Percentiles rank a stretch among this genome's conserved stretches.
Evolutionary conservation across 2,329 filamentous ascomycete species (phyloP).

Genomic region (Sclerotinia sclerotiorum): DNA sequence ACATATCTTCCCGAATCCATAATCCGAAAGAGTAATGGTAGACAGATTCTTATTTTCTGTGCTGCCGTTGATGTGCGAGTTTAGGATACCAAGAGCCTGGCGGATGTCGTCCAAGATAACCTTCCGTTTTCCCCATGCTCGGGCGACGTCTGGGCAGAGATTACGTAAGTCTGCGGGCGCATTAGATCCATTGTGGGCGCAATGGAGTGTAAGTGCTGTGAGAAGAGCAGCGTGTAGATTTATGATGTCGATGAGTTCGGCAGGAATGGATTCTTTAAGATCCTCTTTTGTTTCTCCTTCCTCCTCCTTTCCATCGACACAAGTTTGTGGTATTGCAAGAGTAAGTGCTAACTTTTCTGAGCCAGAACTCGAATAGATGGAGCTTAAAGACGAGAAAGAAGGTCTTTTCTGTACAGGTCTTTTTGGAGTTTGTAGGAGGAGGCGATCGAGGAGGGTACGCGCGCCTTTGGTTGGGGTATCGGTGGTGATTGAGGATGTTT

Average conservation of each 20-base stretch:
- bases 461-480: constrained; percentile 40
- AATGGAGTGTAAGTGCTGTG: constrained; percentile 66
- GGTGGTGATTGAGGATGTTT: constrained; percentile 25
- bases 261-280: constrained; percentile 43
- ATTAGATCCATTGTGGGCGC: constrained; percentile 64
- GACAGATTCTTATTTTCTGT: constrained; percentile 42
- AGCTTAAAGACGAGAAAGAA: constrained; percentile 28
- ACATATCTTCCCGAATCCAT: constrained; percentile 57
- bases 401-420: constrained; percentile 30
- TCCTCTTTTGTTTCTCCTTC: constrained; percentile 14
- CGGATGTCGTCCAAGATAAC: constrained; percentile 66
- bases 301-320: constrained; percentile 4
- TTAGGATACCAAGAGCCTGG: constrained; percentile 64
- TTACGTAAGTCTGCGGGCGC: constrained; percentile 63
- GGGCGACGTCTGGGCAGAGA: constrained; percentile 62
- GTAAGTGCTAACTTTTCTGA: constrained; percentile 21
- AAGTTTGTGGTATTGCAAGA: constrained; percentile 18
- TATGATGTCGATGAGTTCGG: constrained; percentile 59
- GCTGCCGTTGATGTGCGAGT: constrained; percentile 35
- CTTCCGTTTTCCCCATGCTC: constrained; percentile 70
- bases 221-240: constrained; percentile 66
- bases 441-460: constrained; percentile 36
- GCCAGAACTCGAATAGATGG: constrained; percentile 28
- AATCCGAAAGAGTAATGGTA: constrained; percentile 48
- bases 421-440: constrained; percentile 31